Evolutionary conservation across 2,329 filamentous ascomycete species (phyloP).

Genomic region (Aureobasidium leucospermi): DNA sequence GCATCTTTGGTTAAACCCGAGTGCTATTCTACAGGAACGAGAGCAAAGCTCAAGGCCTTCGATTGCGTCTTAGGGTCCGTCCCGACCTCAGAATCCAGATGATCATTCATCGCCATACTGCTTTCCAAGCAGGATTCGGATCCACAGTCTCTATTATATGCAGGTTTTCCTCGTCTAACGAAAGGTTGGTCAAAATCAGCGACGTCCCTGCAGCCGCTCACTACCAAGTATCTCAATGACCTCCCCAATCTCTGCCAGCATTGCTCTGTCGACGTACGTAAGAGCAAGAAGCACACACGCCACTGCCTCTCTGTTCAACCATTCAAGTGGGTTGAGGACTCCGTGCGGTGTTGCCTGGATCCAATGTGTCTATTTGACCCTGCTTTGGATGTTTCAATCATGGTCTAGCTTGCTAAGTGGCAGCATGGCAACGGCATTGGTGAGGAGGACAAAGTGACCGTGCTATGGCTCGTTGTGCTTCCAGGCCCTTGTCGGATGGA

Average conservation of each 20-base stretch:
- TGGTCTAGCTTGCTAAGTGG: neutral
- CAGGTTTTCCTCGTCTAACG: neutral
- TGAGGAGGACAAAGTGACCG: neutral
- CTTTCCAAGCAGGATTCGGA: neutral
- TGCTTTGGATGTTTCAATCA: neutral
- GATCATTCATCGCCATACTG: neutral
- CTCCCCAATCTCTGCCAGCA: neutral
- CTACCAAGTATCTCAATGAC: neutral
- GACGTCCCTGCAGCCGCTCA: neutral
- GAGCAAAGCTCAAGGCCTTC: neutral
- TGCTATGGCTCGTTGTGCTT: neutral
- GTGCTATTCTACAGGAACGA: neutral
- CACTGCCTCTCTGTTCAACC: neutral
- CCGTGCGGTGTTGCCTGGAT: neutral
- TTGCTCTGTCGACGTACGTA: neutral
- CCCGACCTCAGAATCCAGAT: neutral
- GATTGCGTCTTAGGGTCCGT: neutral
- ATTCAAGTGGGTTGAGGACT: neutral
- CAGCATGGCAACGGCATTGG: neutral
- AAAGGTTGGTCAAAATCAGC: conserved; percentile 1
- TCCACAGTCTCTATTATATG: neutral
- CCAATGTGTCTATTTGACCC: neutral
- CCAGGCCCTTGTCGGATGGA: neutral
- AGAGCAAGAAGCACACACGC: neutral
- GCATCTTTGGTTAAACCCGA: neutral